Percentiles rank a stretch among this genome's conserved stretches.
These are phyloP conservation scores for Fusarium falciforme DNA, from an alignment of 2,329 filamentous ascomycete species.

Conservation along the genomic window DNA sequence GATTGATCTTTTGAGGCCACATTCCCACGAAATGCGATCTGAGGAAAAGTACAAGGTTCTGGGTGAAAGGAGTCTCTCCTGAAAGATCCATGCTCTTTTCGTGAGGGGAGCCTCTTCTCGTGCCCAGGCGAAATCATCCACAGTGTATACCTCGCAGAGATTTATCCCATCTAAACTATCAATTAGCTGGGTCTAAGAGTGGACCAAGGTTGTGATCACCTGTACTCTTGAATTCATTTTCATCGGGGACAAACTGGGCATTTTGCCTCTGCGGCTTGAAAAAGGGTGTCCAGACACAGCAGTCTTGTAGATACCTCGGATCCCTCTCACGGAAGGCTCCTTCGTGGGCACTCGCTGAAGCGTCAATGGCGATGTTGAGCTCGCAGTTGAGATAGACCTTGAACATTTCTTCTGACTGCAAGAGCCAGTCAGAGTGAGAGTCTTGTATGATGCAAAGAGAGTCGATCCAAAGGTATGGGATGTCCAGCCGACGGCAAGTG, in stretches of 20 bases:
- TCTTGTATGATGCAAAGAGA: constrained; percentile 14
- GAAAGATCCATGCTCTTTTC: constrained; percentile 4
- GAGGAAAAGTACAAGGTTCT: constrained; percentile 3
- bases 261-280: background rate
- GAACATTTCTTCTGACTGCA: constrained; percentile 2
- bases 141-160: background rate
- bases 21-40: constrained; percentile 11
- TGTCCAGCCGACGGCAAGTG: constrained; percentile 5
- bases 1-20: background rate
- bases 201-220: background rate
- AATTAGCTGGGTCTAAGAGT: background rate
- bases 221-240: background rate
- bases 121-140: background rate
- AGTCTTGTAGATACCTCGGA: background rate
- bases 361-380: constrained; percentile 11
- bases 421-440: constrained; percentile 4
- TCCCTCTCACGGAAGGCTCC: constrained; percentile 9
- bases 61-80: constrained; percentile 8
- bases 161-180: background rate
- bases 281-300: background rate
- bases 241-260: no score
- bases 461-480: constrained; percentile 14
- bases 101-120: background rate
- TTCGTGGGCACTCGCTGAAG: background rate
- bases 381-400: constrained; percentile 10